phyloP scores from a whole-genome alignment of 2,329 filamentous ascomycete species.

The Ophiocordyceps sinensis region DNA sequence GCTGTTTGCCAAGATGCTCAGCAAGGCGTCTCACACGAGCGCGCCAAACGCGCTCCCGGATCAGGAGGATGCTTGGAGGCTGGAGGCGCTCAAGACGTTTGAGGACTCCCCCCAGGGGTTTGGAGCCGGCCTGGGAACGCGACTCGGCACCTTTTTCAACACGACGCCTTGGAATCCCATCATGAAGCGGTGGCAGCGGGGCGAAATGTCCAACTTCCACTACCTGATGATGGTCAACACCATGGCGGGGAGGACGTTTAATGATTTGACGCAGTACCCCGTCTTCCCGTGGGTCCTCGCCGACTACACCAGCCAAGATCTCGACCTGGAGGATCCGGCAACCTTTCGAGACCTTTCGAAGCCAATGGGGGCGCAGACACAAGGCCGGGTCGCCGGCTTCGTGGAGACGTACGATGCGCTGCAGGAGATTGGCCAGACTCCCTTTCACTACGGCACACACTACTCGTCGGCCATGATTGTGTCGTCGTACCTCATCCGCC shows the following conservation, averaged over 20 bases:
- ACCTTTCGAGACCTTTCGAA: slow-evolving; percentile 86
- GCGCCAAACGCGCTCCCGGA: slow-evolving; percentile 55
- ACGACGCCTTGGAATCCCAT: slow-evolving; percentile 68
- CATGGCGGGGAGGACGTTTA: slow-evolving; percentile 92
- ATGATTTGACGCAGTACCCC: slow-evolving; percentile 94
- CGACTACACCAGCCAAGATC: slow-evolving; percentile 86
- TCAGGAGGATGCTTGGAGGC: slow-evolving; percentile 79
- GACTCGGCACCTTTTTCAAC: slow-evolving; percentile 86
- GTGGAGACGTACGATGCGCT: slow-evolving; percentile 75
- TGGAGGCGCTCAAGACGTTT: slow-evolving; percentile 63
- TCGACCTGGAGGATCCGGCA: slow-evolving; percentile 71
- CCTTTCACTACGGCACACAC: slow-evolving; percentile 96
- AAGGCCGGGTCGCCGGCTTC: slow-evolving; percentile 62
- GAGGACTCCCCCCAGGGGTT: slow-evolving; percentile 49
- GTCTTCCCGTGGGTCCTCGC: slow-evolving; percentile 96
- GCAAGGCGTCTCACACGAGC: slow-evolving; percentile 67
- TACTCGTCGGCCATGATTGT: slow-evolving; percentile 99
- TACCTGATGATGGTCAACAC: slow-evolving; percentile 98
- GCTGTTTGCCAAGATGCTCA: slow-evolving; percentile 59
- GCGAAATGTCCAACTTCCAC: slow-evolving; percentile 96
- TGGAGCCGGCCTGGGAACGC: slow-evolving; percentile 68
- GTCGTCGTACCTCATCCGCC: slow-evolving; percentile 83
- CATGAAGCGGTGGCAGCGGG: slow-evolving; percentile 79
- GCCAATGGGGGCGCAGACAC: slow-evolving; percentile 87
- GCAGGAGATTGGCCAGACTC: slow-evolving; percentile 79